These are phyloP conservation scores for Nidularia pulvinata DNA, from an alignment of 768 basidiomycete species.

Conservation along the genomic window DNA sequence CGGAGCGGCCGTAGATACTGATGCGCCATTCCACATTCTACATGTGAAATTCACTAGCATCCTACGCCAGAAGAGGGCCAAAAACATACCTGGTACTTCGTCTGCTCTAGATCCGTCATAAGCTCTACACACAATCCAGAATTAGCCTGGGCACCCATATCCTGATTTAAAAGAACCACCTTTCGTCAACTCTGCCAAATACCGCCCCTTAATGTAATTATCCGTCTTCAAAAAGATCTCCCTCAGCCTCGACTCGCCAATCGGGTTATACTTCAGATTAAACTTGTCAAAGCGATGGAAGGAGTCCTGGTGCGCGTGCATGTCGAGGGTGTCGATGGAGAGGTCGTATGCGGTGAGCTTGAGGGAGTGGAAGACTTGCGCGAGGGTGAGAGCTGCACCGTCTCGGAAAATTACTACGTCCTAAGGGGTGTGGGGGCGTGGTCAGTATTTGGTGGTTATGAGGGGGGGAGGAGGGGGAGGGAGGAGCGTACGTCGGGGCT, in stretches of 20 bases:
- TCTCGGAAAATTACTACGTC: constrained; percentile 97
- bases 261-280: constrained; percentile 96
- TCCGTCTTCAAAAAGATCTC: constrained; percentile 99
- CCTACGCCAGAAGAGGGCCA: not conserved
- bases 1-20: constrained; percentile 87
- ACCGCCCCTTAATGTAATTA: constrained; percentile 89
- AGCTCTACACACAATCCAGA: not conserved
- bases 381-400: constrained; percentile 81
- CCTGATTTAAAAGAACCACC: constrained; percentile 37
- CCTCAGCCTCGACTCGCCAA: constrained; percentile 90
- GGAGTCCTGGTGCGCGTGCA: constrained; percentile 98
- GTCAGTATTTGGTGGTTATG: not conserved
- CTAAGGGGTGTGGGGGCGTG: constrained; percentile 30
- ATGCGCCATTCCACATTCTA: constrained; percentile 98
- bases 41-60: not conserved
- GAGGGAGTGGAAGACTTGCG: constrained; percentile 95
- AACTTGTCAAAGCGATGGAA: constrained; percentile 99
- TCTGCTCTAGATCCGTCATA: constrained; percentile 68
- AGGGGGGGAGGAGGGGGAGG: not conserved
- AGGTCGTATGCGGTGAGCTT: constrained; percentile 96
- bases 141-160: too few relatives aligned
- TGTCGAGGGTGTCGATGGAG: constrained; percentile 98
- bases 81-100: constrained; percentile 87
- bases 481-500: constrained; percentile 60
- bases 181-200: constrained; percentile 92